Evolutionary conservation across 2,329 filamentous ascomycete species (phyloP), one percentile per base, ranked within the genome.

Genomic region (Ophiostoma tasmaniense): DNA sequence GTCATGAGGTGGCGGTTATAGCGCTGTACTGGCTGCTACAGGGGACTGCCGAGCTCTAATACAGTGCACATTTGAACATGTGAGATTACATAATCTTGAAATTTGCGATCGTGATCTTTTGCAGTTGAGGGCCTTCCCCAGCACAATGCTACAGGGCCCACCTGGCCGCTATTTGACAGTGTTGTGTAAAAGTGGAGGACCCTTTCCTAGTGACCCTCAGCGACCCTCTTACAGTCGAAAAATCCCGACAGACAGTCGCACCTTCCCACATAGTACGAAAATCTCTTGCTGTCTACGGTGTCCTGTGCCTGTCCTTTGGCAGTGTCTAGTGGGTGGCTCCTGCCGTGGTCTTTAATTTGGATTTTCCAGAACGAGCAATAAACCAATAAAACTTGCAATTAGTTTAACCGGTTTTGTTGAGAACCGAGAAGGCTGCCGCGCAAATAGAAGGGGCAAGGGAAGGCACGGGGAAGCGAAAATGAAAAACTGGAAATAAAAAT

Each of bases 391-490:
- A 14, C 6, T 22, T 13, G 61, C 10, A 39, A 52, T 64, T 64
- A 13, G 14, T 64, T 35, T 61, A 50, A 39, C 22, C 28, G 20
- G n/a, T 50, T 68, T 67, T 70, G 67, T 70, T 68, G 69, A 64
- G 61, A 28, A 62, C 67, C 64, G 66, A 62, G 68, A 68, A 70
- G 68, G 68, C 66, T 67, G 42, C 64, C 68, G 68, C 61, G 68
- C 66, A 70, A 70, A 70, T 65, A 59, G 68, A 64, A 67, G 66
- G 62, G 25, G 50, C 66, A 28, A 68, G 52, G 62, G 39, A 66
- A 64, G 8, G 66, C 64, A 70, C 69, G 69, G 66, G 66, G 61
- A 70, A 35, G 50, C 64, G 50, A 64, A 10, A 70, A 55, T 64
- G 25, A 64, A 37, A 64, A 62, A 62, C 59, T 33, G 59, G 59